Evolutionary conservation across 352 stramenopile genomes (phyloP), one percentile per base, ranked within the genome.

Genomic region (Pelagophyceae sp.): DNA sequence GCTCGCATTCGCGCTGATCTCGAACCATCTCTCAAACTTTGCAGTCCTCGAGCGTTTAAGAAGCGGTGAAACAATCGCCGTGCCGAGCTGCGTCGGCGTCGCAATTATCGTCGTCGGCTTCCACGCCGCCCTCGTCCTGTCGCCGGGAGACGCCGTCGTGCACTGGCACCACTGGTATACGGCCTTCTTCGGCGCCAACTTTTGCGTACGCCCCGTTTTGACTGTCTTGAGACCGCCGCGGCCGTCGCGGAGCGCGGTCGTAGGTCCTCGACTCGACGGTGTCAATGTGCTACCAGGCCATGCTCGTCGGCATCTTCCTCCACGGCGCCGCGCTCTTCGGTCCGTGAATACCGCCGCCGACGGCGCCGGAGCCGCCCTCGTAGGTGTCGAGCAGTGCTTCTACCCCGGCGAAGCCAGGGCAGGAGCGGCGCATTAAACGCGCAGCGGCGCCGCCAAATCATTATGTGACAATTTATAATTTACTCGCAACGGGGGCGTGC

Each of bases 251-350:
- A 1, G 15, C 63, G 5, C 40, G 29, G 5, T 45, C 40, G 5
- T 72, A 32, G 29, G 27, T 35, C 27, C 33, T 74, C 35, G 67
- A 51, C 35, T 58, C 67, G 33, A 23, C 31, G 5, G 25, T 29
- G 35, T 72, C 63, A n/a, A 5, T n/a, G 58, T 17, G 20, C 58
- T 17, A 17, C 29, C 61, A 71, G 5, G 61, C 67, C 35, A 74
- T 74, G 67, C 67, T 74, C 67, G 35, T 74, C 35, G 67, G 67
- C 35, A 74, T 74, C 67, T 74, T 60, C 67, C 67, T 74, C 35
- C 67, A 74, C 67, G 67, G 67, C 35, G 38, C 67, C 23, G 67
- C 67, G 35, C 67, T 74, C 67, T 74, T 74, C 38, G 67, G n/a
- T n/a, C n/a, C n/a, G n/a, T n/a, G n/a, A n/a, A n/a, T n/a, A n/a